Evolutionary conservation across 1,284 basidiomycete species (phyloP).

Genomic region (Salmacisia buchloeana): DNA sequence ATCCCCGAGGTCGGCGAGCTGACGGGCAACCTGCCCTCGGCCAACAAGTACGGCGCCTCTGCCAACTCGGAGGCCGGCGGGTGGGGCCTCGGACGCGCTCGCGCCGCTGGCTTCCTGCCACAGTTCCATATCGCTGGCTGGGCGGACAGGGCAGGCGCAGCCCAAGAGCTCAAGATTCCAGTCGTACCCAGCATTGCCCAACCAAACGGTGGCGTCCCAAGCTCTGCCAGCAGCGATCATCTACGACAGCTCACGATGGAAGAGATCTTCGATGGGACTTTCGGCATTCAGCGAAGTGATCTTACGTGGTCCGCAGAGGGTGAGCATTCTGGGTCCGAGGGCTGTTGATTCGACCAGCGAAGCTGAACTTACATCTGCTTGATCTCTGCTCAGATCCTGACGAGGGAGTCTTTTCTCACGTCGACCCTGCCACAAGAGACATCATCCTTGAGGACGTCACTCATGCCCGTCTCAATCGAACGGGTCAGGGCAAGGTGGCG

Average conservation of each 20-base stretch:
- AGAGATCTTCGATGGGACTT: constrained; percentile 32
- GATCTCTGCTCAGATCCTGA: constrained; percentile 31
- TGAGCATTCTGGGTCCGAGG: too few species aligned
- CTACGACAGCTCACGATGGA: constrained; percentile 34
- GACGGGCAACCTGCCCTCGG: constrained; percentile 4
- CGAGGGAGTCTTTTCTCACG: constrained; percentile 39
- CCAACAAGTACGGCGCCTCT: constrained; percentile 18
- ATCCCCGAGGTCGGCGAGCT: background rate
- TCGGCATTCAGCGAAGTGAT: too few species aligned
- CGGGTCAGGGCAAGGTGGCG: constrained; percentile 31
- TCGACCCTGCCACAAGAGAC: constrained; percentile 26
- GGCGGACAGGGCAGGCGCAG: constrained; percentile 16
- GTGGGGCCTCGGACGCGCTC: constrained; percentile 17
- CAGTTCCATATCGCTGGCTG: constrained; percentile 28
- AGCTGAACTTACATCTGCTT: constrained; percentile 14
- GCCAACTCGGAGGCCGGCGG: constrained; percentile 20
- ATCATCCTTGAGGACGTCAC: constrained; percentile 43
- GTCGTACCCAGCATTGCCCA: constrained; percentile 12
- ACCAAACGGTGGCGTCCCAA: constrained; percentile 19
- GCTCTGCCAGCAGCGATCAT: constrained; percentile 18
- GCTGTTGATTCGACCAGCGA: too few species aligned
- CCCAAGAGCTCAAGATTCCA: background rate
- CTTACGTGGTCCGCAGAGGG: too few species aligned
- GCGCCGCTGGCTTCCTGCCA: constrained; percentile 19
- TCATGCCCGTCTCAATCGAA: constrained; percentile 24